Evolutionary conservation across 2,329 filamentous ascomycete species (phyloP), one percentile per base, ranked within the genome.

Genomic region (Colletotrichum sp.): DNA sequence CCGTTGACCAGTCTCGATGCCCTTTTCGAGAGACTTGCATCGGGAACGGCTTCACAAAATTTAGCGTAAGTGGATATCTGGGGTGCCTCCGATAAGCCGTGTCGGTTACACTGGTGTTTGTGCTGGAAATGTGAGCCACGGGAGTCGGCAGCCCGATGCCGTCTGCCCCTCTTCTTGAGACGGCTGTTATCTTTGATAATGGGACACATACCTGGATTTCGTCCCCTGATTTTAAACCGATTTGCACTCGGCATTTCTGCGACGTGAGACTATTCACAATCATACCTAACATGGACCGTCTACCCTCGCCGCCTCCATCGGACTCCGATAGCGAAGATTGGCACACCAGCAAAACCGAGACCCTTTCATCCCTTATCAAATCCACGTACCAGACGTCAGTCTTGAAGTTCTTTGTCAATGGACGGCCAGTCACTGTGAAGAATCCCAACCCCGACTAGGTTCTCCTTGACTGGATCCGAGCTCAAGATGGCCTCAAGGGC

Each of bases 341-440:
- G 43, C 28, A 30, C 58, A 61, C 10, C 18, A 34, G 12, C 26
- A 30, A 15, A 61, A 32, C 28, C 28, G 58, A 34, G 28, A 61
- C 60, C 32, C 60, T 64, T 26, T n/a, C 60, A 34, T 64, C 60
- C 3, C 28, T 64, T 0, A 26, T 64, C 60, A 64, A 64, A 69
- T 80, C 79, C 24, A 81, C 83, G 78, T 83, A 79, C 82, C 85
- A 24, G 78, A 81, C 76, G 36, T 83, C 79, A 80, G 85, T 63
- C 80, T 80, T 74, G 78, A 73, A 71, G 18, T 81, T 81, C 80
- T 57, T 77, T 70, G 76, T 86, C 80, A 76, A 85, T 79, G 75
- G 81, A 75, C 68, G 80, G 8, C 64, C 73, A 12, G 66, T 80
- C 65, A 80, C 72, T 4, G 52, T 82, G 21, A 26, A 70, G 32